Conservation (phyloP, 768 basidiomycete genomes). For the Arthromyces matolae region DNA sequence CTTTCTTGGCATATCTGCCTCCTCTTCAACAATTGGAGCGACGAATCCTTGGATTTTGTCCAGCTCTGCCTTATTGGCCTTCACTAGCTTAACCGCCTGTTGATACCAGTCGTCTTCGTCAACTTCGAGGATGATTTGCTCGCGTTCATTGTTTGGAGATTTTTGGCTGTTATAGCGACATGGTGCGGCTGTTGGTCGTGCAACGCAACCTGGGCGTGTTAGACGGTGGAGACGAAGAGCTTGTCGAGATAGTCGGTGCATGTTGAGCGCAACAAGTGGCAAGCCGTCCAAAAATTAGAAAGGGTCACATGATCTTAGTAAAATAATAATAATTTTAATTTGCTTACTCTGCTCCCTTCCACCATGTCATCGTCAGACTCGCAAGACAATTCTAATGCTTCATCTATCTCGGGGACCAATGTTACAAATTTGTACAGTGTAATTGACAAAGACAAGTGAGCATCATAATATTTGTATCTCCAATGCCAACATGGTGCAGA, state of each 20-base stretch:
- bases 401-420: constrained; percentile 45
- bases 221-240: constrained; percentile 14
- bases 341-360: not conserved
- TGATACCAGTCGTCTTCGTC: too few relatives aligned
- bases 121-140: too few relatives aligned
- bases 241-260: constrained; percentile 22
- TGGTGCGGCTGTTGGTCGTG: constrained; percentile 4
- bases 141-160: constrained; percentile 14
- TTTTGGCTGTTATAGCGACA: constrained; percentile 16
- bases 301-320: constrained; percentile 12
- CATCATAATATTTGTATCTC: constrained; percentile 6
- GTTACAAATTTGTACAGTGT: constrained; percentile 52
- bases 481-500: constrained; percentile 3
- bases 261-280: constrained; percentile 6
- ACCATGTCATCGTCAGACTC: constrained; percentile 8
- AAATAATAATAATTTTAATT: not conserved
- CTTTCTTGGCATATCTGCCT: not conserved
- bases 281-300: constrained; percentile 9
- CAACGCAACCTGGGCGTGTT: constrained; percentile 29
- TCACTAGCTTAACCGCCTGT: too few relatives aligned
- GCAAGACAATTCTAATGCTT: constrained; percentile 34
- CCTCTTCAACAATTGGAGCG: too few relatives aligned
- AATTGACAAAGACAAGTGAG: constrained; percentile 69
- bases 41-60: too few relatives aligned
- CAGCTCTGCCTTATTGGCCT: too few relatives aligned